phyloP scores from a whole-genome alignment of 768 basidiomycete genomes.

The Mycena rosella region DNA sequence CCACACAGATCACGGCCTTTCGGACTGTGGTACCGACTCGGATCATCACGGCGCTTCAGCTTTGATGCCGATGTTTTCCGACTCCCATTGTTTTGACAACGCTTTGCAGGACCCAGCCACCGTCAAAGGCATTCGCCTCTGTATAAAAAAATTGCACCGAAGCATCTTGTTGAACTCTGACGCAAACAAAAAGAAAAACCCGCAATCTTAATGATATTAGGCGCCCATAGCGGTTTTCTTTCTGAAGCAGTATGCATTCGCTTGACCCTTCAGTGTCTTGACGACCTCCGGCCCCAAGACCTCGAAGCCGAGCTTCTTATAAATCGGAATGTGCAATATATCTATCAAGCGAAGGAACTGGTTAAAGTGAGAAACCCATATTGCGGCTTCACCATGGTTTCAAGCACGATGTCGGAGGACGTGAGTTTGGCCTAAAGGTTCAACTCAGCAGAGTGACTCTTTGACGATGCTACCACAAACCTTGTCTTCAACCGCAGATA shows the following conservation, averaged over 20 bases:
- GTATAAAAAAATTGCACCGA: too few relatives aligned
- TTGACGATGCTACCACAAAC: slow-evolving; percentile 23
- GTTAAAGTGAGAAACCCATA: not conserved
- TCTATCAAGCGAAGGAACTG: not conserved
- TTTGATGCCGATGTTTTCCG: too few relatives aligned
- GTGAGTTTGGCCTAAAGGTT: slow-evolving; percentile 9
- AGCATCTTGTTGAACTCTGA: too few relatives aligned
- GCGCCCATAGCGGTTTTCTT: not conserved
- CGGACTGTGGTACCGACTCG: too few relatives aligned
- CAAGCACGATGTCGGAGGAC: not conserved
- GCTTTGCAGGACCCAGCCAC: too few relatives aligned
- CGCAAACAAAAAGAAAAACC: too few relatives aligned
- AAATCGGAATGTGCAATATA: not conserved
- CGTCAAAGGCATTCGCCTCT: too few relatives aligned
- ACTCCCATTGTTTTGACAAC: too few relatives aligned
- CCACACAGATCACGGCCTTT: too few relatives aligned
- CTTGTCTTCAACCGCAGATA: slow-evolving; percentile 42
- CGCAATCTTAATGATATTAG: too few relatives aligned
- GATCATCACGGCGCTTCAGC: too few relatives aligned
- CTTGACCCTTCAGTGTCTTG: not conserved
- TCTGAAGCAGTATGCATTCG: slow-evolving; percentile 8
- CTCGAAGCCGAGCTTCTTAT: slow-evolving; percentile 6
- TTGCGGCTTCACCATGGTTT: not conserved
- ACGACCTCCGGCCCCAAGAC: not conserved
- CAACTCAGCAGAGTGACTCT: not conserved